A percentile compares a stretch with the other conserved stretches of the same genome.
Conservation (phyloP, 73 alveolate species). For the Uronychia setigera region DNA sequence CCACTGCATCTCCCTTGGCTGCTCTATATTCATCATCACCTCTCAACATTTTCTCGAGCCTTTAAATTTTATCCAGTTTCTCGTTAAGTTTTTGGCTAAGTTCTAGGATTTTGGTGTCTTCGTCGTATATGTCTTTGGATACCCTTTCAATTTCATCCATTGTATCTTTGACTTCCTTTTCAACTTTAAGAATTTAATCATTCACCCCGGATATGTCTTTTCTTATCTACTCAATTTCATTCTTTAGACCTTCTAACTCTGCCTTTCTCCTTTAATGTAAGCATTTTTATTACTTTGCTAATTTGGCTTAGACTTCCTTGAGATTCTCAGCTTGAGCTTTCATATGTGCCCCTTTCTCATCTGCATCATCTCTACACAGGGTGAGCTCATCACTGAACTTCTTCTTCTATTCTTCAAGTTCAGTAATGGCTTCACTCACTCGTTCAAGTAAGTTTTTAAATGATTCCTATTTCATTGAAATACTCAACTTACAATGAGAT, state of each 20-base stretch:
- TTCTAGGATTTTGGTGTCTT: slow-evolving; percentile 9
- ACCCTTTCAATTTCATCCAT: slow-evolving; percentile 10
- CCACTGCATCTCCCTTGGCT: slow-evolving; percentile 66
- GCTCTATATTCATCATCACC: slow-evolving; percentile 52
- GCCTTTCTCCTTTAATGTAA: not conserved
- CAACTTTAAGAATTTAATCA: not conserved
- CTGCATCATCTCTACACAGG: slow-evolving; percentile 22
- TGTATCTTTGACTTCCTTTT: slow-evolving; percentile 8
- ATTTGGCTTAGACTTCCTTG: slow-evolving; percentile 15
- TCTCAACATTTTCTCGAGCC: slow-evolving; percentile 9
- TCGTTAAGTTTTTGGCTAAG: slow-evolving; percentile 15
- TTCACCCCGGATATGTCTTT: slow-evolving; percentile 30
- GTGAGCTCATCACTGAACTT: slow-evolving; percentile 31
- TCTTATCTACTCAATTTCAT: slow-evolving; percentile 8
- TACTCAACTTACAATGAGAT: not conserved
- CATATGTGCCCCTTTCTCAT: slow-evolving; percentile 4
- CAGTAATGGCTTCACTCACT: not conserved
- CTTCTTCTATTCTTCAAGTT: slow-evolving; percentile 8
- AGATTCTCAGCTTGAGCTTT: slow-evolving; percentile 26
- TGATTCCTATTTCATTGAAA: not conserved
- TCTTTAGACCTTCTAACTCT: slow-evolving; percentile 3
- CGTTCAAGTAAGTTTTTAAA: not conserved
- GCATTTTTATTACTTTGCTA: slow-evolving; percentile 1
- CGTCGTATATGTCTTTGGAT: not conserved
- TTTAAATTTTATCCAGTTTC: slow-evolving; percentile 24